phyloP scores from a whole-genome alignment of 352 stramenopile species.

The Pythium coloratum region DNA sequence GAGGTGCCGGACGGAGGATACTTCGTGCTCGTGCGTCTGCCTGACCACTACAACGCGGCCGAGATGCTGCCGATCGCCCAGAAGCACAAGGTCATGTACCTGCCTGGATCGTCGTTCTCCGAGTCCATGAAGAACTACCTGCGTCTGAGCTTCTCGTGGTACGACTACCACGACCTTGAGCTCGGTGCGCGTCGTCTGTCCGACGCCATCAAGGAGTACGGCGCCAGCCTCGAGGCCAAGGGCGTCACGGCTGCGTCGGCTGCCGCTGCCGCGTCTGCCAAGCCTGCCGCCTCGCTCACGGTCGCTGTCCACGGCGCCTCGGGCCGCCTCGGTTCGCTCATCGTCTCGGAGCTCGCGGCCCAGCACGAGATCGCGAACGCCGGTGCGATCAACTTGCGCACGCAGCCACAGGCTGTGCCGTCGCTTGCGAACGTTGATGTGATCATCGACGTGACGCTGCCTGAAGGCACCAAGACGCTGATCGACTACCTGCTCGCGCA shows the following conservation, averaged over 20 bases:
- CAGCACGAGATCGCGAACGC: constrained; percentile 46
- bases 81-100: constrained; percentile 88
- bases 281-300: constrained; percentile 29
- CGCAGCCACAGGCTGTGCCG: constrained; percentile 31
- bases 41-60: constrained; percentile 69
- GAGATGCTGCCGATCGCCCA: constrained; percentile 74
- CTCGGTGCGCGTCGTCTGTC: constrained; percentile 72
- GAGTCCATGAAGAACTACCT: constrained; percentile 88
- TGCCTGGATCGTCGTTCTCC: constrained; percentile 81
- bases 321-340: constrained; percentile 70
- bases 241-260: constrained; percentile 24
- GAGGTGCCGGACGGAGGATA: constrained; percentile 84
- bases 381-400: constrained; percentile 63
- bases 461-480: constrained; percentile 67
- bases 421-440: constrained; percentile 56
- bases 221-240: constrained; percentile 36
- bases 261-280: constrained; percentile 20
- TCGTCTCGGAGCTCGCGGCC: constrained; percentile 64
- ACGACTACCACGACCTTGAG: constrained; percentile 77
- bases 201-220: constrained; percentile 69
- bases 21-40: constrained; percentile 87
- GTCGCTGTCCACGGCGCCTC: constrained; percentile 73
- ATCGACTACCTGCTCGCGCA: constrained; percentile 56
- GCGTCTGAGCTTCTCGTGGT: constrained; percentile 87
- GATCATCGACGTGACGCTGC: constrained; percentile 78